Evolutionary conservation across 345 rosid species (phyloP).

Genomic region (Garcia nutans): DNA sequence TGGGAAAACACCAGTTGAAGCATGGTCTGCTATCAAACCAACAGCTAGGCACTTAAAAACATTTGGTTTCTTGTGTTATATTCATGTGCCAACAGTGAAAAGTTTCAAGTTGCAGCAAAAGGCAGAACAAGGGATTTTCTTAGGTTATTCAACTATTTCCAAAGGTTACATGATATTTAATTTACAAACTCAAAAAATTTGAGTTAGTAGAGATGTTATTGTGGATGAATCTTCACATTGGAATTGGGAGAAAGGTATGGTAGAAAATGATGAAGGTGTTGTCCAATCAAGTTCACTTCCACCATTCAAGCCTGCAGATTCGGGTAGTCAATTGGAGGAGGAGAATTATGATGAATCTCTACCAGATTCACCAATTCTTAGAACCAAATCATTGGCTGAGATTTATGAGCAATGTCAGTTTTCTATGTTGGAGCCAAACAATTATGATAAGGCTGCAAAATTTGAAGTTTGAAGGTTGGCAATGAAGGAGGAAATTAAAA

Average conservation of each 20-base stretch:
- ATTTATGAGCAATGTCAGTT: too few relatives aligned
- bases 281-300: too few relatives aligned
- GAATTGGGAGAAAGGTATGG: background rate
- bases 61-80: background rate
- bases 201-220: background rate
- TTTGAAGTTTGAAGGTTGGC: background rate
- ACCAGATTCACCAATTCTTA: too few relatives aligned
- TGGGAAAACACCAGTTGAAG: background rate
- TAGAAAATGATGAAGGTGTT: too few relatives aligned
- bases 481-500: too few relatives aligned
- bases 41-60: background rate
- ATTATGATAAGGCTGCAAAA: too few relatives aligned
- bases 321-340: too few relatives aligned
- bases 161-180: background rate
- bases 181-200: background rate
- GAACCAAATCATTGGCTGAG: too few relatives aligned
- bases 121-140: background rate
- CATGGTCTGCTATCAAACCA: background rate
- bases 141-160: background rate
- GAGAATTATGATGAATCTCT: too few relatives aligned
- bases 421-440: too few relatives aligned
- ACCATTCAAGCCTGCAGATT: too few relatives aligned
- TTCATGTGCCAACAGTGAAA: background rate
- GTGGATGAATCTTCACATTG: background rate
- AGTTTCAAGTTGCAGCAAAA: background rate